Percentiles rank a stretch among this genome's conserved stretches.
Evolutionary conservation across 2,329 filamentous ascomycete genomes (phyloP).

Genomic region (Cladosporium sp.): DNA sequence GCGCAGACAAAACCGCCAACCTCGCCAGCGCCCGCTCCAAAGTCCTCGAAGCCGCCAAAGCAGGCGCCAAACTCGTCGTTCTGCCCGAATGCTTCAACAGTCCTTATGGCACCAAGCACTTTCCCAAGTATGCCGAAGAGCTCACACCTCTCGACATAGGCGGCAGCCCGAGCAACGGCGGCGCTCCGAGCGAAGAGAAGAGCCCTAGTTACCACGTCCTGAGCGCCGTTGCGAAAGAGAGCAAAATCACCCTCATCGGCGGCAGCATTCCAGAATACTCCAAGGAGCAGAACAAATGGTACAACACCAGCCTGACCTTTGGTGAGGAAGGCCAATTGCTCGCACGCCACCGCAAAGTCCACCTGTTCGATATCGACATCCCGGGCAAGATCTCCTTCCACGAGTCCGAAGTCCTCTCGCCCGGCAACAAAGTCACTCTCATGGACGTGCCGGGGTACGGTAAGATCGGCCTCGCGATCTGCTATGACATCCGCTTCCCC

Average conservation of each 20-base stretch:
- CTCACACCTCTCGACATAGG: slow-evolving; percentile 53
- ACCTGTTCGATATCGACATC: slow-evolving; percentile 97
- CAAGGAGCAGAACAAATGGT: slow-evolving; percentile 63
- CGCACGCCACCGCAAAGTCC: slow-evolving; percentile 86
- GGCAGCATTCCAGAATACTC: slow-evolving; percentile 88
- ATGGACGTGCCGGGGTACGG: slow-evolving; percentile 86
- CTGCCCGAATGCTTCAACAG: slow-evolving; percentile 99
- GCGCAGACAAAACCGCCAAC: slow-evolving; percentile 76
- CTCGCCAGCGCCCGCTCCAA: slow-evolving; percentile 74
- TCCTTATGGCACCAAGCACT: slow-evolving; percentile 87
- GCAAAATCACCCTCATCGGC: slow-evolving; percentile 75
- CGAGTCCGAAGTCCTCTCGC: slow-evolving; percentile 82
- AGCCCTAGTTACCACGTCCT: slow-evolving; percentile 85
- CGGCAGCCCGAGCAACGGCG: slow-evolving; percentile 45
- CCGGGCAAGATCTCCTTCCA: slow-evolving; percentile 89
- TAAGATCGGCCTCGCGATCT: slow-evolving; percentile 82
- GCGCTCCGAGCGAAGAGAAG: slow-evolving; percentile 55
- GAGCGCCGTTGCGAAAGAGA: slow-evolving; percentile 70
- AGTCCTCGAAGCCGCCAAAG: slow-evolving; percentile 71
- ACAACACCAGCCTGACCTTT: slow-evolving; percentile 89
- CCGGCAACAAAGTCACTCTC: slow-evolving; percentile 79
- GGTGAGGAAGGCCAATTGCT: slow-evolving; percentile 71
- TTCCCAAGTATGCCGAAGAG: slow-evolving; percentile 85
- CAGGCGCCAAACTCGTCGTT: slow-evolving; percentile 80
- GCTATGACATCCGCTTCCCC: slow-evolving; percentile 96